Evolutionary conservation across 2,329 filamentous ascomycete genomes (phyloP).

Genomic region (Clonostachys rosea): DNA sequence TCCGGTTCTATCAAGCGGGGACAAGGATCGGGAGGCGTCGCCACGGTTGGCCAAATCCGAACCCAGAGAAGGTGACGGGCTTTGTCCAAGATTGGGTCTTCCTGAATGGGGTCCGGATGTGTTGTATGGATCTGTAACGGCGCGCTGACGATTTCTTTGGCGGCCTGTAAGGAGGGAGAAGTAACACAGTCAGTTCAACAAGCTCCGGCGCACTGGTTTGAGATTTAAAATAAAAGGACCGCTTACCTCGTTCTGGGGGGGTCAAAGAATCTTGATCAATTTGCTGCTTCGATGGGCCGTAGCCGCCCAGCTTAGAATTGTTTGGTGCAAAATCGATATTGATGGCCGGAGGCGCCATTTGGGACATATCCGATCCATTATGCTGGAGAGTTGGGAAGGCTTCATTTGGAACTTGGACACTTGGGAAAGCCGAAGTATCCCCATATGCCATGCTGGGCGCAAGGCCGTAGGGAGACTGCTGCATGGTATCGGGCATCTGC

Average conservation of each 20-base stretch:
- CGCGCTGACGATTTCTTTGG: conserved; percentile 43
- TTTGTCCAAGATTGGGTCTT: conserved; percentile 28
- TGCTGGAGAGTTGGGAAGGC: conserved; percentile 48
- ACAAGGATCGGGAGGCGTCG: conserved; percentile 51
- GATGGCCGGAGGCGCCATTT: conserved; percentile 90
- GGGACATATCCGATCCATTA: conserved; percentile 56
- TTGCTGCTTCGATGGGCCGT: conserved; percentile 52
- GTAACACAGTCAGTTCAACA: neutral
- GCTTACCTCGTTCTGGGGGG: conserved; percentile 67
- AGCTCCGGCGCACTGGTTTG: neutral
- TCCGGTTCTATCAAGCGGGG: conserved; percentile 48
- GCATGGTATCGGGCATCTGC: conserved; percentile 46
- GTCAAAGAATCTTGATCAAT: conserved; percentile 75
- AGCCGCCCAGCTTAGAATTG: conserved; percentile 34
- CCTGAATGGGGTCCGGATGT: conserved; percentile 33
- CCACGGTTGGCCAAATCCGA: conserved; percentile 37
- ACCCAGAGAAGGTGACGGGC: conserved; percentile 45
- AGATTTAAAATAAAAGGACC: neutral
- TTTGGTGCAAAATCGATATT: conserved; percentile 89
- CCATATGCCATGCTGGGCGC: conserved; percentile 26
- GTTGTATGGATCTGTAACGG: conserved; percentile 57
- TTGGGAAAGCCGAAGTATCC: conserved; percentile 22
- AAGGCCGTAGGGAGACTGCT: conserved; percentile 41
- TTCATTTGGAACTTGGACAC: conserved; percentile 32
- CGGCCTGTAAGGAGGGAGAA: conserved; percentile 28